Evolutionary conservation across 441 rosid genomes (phyloP).

Genomic region (Adansonia grandidieri): DNA sequence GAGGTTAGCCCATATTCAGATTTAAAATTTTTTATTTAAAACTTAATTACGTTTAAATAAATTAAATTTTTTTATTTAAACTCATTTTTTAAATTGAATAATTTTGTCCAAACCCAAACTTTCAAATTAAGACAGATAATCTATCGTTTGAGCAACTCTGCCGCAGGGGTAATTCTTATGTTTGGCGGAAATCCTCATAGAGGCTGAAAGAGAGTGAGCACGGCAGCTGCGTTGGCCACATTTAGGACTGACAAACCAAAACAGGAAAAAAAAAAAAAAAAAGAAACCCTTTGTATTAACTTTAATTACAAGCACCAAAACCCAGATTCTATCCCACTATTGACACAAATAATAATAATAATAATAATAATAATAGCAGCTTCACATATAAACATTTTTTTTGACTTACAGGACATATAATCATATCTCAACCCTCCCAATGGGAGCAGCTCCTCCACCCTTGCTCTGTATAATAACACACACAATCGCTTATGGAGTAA

Average conservation of each 20-base stretch:
- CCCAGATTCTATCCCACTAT: constrained; percentile 30
- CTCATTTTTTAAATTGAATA: too few relatives aligned
- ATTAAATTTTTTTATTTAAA: too few relatives aligned
- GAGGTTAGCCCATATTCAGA: too few relatives aligned
- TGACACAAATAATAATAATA: constrained; percentile 24
- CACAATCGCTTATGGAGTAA: constrained; percentile 15
- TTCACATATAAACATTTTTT: constrained; percentile 35
- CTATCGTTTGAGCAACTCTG: too few relatives aligned
- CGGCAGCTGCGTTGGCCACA: not conserved
- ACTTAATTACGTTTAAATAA: too few relatives aligned
- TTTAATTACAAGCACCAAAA: constrained; percentile 19
- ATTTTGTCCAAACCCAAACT: too few relatives aligned
- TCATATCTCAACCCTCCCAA: constrained; percentile 23
- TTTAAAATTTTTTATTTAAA: too few relatives aligned
- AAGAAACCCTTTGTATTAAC: not conserved
- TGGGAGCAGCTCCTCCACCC: constrained; percentile 29
- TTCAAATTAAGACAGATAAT: too few relatives aligned
- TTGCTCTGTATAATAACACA: constrained; percentile 28
- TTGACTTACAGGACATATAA: constrained; percentile 26
- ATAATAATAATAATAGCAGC: constrained; percentile 29
- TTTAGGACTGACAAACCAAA: not conserved
- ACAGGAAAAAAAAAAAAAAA: too few relatives aligned
- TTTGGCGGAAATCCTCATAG: too few relatives aligned
- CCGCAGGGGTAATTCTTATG: too few relatives aligned
- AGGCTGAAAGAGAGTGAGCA: too few relatives aligned